These are phyloP conservation scores for Candida cerambycidarum DNA, from an alignment of 805 yeast species.

Conservation along the genomic window DNA sequence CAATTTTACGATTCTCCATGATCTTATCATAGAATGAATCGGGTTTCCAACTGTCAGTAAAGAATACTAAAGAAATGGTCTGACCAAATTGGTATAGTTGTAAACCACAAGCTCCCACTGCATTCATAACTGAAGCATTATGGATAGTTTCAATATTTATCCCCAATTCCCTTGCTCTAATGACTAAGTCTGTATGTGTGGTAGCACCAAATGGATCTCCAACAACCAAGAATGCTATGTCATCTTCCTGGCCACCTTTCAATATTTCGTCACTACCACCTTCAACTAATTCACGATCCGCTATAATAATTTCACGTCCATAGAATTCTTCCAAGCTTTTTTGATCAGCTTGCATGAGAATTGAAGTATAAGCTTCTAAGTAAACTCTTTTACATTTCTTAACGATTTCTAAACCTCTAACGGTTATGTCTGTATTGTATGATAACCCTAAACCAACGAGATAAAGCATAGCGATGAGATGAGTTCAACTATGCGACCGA, in stretches of 20 bases:
- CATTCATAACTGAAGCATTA: conserved; percentile 97
- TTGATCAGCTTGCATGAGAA: conserved; percentile 87
- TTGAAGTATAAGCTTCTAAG: conserved; percentile 92
- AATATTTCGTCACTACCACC: conserved; percentile 82
- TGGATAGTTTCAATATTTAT: conserved; percentile 82
- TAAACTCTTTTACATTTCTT: conserved; percentile 86
- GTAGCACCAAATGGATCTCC: conserved; percentile 99
- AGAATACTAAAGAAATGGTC: conserved; percentile 93
- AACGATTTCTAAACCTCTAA: conserved; percentile 86
- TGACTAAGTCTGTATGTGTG: conserved; percentile 90
- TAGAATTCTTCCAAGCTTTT: conserved; percentile 76
- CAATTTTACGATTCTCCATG: conserved; percentile 84
- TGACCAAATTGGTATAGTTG: conserved; percentile 95
- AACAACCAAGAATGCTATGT: conserved; percentile 91
- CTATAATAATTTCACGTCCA: conserved; percentile 80
- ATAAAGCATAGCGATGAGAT: conserved; percentile 62
- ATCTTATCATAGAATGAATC: conserved; percentile 91
- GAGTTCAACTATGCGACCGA: no score
- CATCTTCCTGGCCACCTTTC: conserved; percentile 72
- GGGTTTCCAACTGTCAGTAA: conserved; percentile 95
- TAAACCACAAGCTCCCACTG: conserved; percentile 96
- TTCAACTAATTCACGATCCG: conserved; percentile 95
- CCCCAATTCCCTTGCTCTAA: conserved; percentile 83
- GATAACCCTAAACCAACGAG: conserved; percentile 91
- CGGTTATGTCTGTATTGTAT: conserved; percentile 86